Conservation (phyloP, 495 filamentous ascomycete genomes). For the Daldinia bambusicola region DNA sequence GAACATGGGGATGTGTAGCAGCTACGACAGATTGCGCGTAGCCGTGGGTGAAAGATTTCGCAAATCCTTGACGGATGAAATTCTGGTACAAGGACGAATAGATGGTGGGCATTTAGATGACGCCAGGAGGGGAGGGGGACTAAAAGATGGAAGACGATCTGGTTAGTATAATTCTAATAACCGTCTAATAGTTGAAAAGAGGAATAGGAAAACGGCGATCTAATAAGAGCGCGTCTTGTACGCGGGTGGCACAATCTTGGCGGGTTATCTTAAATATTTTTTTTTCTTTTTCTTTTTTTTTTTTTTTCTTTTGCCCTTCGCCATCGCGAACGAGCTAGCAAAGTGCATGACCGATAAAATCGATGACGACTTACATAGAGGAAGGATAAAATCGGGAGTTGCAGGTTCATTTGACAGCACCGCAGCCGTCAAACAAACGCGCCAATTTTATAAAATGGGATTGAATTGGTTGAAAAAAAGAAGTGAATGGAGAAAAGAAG, state of each 20-base stretch:
- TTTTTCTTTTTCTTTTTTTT: neutral
- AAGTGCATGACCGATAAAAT: neutral
- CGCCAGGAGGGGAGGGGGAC: conserved; percentile 56
- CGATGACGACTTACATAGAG: conserved; percentile 58
- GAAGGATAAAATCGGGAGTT: conserved; percentile 56
- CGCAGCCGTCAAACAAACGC: conserved; percentile 72
- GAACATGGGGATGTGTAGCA: conserved; percentile 84
- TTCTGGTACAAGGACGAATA: conserved; percentile 73
- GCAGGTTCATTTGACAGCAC: conserved; percentile 78
- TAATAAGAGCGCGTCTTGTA: neutral
- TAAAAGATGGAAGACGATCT: conserved; percentile 22
- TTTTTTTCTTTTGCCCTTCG: neutral
- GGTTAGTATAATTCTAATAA: conserved; percentile 18
- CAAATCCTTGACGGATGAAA: conserved; percentile 95
- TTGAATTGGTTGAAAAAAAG: conserved; percentile 35
- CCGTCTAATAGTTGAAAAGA: neutral
- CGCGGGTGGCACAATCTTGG: conserved; percentile 13
- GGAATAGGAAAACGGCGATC: neutral
- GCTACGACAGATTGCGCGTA: conserved; percentile 98
- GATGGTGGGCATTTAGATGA: conserved; percentile 70
- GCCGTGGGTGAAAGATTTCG: conserved; percentile 95
- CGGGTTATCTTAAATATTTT: neutral
- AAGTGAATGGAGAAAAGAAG: conserved; percentile 31
- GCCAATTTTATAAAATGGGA: conserved; percentile 49
- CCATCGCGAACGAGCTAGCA: conserved; percentile 1